Percentiles rank a stretch among this genome's conserved stretches.
phyloP scores from a whole-genome alignment of 1,284 basidiomycete species.

The Sporisorium sorghi region DNA sequence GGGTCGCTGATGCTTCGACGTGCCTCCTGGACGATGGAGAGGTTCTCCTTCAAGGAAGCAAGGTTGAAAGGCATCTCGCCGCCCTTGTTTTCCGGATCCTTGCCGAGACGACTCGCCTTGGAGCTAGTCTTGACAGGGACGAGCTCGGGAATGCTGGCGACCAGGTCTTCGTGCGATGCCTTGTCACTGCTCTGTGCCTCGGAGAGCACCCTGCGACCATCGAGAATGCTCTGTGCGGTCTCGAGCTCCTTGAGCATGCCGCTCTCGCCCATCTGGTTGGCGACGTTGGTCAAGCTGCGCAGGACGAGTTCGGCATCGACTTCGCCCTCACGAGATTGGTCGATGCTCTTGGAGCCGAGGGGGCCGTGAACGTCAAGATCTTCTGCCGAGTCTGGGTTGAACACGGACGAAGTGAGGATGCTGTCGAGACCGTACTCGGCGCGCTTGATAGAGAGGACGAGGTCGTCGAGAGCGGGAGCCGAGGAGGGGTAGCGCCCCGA shows the following conservation, averaged over 20 bases:
- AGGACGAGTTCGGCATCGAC: conserved; percentile 45
- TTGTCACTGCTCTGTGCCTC: conserved; percentile 20
- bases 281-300: conserved; percentile 36
- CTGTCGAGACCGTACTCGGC: conserved; percentile 38
- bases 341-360: conserved; percentile 36
- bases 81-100: conserved; percentile 29
- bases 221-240: conserved; percentile 39
- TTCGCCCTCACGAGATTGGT: conserved; percentile 48
- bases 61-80: conserved; percentile 63
- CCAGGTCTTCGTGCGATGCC: conserved; percentile 12
- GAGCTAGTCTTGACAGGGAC: conserved; percentile 52
- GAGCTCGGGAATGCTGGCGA: conserved; percentile 47
- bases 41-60: conserved; percentile 57
- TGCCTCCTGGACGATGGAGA: conserved; percentile 60
- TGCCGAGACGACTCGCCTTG: conserved; percentile 35
- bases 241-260: conserved; percentile 53
- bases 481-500: conserved; percentile 43
- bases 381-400: conserved; percentile 39
- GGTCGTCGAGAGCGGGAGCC: conserved; percentile 40
- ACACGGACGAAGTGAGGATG: conserved; percentile 57
- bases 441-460: conserved; percentile 48
- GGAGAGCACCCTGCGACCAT: conserved; percentile 38
- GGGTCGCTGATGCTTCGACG: conserved; percentile 52
- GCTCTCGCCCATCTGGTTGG: conserved; percentile 51
- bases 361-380: conserved; percentile 39